phyloP scores from a whole-genome alignment of 306 rosid genomes.

The Gleditsia sinensis region DNA sequence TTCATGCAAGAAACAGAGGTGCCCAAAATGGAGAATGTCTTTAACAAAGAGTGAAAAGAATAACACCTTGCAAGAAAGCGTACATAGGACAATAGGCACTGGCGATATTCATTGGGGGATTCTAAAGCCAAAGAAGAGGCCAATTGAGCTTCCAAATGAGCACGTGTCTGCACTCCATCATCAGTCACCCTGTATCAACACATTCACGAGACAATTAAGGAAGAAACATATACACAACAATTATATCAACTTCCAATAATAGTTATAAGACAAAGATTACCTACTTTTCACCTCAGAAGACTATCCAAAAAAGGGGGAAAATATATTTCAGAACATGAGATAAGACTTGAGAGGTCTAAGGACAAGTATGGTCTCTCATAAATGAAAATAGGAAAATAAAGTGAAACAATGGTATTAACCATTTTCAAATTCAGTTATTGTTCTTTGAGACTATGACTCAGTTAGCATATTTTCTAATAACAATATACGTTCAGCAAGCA shows the following conservation, averaged over 20 bases:
- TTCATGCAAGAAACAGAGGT: constrained; percentile 1
- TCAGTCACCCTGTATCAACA: constrained; percentile 76
- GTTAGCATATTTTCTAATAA: not conserved
- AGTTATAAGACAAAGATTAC: not conserved
- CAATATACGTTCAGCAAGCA: not conserved
- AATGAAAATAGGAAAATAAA: not conserved
- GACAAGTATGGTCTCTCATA: constrained; percentile 17
- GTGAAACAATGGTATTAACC: not conserved
- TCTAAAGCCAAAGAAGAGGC: constrained; percentile 87
- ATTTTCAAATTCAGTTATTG: not conserved
- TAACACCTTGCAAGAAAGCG: constrained; percentile 91
- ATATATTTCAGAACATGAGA: not conserved
- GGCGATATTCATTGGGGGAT: constrained; percentile 92
- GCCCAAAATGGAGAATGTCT: constrained; percentile 8
- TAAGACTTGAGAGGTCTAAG: constrained; percentile 15
- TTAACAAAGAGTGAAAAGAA: not conserved
- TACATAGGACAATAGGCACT: constrained; percentile 78
- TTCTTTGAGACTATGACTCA: not conserved
- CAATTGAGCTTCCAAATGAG: constrained; percentile 94
- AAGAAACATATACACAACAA: not conserved
- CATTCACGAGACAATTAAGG: constrained; percentile 25
- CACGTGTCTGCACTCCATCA: constrained; percentile 96
- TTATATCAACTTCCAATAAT: not conserved
- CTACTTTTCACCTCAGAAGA: constrained; percentile 2
- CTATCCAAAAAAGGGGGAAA: not conserved